These are phyloP conservation scores for Curvularia spicifera DNA, from an alignment of 2,329 filamentous ascomycete genomes.

Conservation along the genomic window DNA sequence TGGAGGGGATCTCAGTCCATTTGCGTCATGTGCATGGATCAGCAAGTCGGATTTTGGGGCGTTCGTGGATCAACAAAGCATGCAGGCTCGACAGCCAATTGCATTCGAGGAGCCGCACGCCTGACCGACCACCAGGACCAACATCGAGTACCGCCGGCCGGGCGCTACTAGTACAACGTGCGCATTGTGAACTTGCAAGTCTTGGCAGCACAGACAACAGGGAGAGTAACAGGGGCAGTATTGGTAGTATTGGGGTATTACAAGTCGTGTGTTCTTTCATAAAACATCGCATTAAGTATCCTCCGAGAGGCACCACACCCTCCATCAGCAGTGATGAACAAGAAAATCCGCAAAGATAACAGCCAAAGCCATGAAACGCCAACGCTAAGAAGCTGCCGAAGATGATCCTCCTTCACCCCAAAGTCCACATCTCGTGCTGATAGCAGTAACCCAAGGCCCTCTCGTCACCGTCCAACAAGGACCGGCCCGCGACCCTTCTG, in stretches of 20 bases:
- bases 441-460: conserved; percentile 25
- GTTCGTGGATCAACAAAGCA: conserved; percentile 33
- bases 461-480: conserved; percentile 36
- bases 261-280: conserved; percentile 45
- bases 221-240: conserved; percentile 19
- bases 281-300: conserved; percentile 44
- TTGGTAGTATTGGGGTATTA: conserved; percentile 40
- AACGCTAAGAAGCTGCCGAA: conserved; percentile 38
- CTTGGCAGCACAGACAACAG: conserved; percentile 7
- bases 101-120: conserved; percentile 6
- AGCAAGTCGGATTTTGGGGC: conserved; percentile 7
- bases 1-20: not conserved
- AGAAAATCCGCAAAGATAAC: conserved; percentile 30
- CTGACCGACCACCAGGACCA: not conserved
- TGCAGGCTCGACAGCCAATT: conserved; percentile 28
- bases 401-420: conserved; percentile 20
- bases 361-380: conserved; percentile 31
- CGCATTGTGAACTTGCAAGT: no score
- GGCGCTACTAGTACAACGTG: no score
- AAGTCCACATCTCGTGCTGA: conserved; percentile 23
- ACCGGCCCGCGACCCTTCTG: conserved; percentile 33
- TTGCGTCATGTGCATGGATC: conserved; percentile 11
- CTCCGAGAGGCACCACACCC: conserved; percentile 22
- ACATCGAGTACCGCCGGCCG: not conserved
- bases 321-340: conserved; percentile 24